Conservation (phyloP, 1,284 basidiomycete species). For the Puccinia coronata region DNA sequence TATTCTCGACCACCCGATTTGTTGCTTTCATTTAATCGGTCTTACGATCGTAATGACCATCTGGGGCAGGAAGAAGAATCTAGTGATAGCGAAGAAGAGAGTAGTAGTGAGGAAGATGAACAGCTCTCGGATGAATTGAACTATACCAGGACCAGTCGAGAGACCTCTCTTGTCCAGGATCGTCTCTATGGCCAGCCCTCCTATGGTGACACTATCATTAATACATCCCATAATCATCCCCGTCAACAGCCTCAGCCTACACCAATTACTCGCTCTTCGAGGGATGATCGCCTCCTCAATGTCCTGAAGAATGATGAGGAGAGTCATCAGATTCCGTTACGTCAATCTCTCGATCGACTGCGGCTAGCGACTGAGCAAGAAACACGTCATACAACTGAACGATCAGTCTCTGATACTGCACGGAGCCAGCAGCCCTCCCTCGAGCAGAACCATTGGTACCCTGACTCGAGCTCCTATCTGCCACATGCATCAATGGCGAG, state of each 20-base stretch:
- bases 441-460: neutral
- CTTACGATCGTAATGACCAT: neutral
- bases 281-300: neutral
- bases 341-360: neutral
- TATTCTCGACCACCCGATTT: neutral
- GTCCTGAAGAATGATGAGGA: neutral
- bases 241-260: neutral
- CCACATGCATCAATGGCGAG: no score
- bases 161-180: neutral
- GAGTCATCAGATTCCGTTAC: neutral
- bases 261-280: neutral
- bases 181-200: neutral
- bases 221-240: neutral
- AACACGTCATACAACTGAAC: neutral
- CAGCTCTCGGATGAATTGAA: neutral
- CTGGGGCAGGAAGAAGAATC: neutral
- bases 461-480: no score
- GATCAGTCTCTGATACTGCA: neutral
- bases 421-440: neutral
- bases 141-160: neutral
- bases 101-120: neutral
- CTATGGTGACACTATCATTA: neutral
- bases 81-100: conserved; percentile 4
- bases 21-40: neutral
- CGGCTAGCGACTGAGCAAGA: neutral